Evolutionary conservation across 331 rosid genomes (phyloP).

Genomic region (Rosa hybrid): DNA sequence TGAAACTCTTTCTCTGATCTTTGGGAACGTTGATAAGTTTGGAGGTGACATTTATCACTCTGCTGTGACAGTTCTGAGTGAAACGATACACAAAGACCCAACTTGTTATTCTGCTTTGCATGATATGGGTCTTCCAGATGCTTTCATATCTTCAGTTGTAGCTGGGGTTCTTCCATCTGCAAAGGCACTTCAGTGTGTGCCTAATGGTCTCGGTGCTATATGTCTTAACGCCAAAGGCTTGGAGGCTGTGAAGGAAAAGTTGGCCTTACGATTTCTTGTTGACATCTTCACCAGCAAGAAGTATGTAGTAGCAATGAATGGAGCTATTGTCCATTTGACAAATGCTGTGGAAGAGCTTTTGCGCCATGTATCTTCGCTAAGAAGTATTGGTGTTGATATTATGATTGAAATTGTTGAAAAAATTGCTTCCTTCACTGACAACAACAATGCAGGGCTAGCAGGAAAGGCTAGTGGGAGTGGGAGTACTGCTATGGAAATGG

Average conservation of each 20-base stretch:
- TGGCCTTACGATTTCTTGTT: constrained; percentile 74
- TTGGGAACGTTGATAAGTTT: constrained; percentile 72
- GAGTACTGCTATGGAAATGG: constrained; percentile 80
- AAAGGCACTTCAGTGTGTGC: constrained; percentile 89
- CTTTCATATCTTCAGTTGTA: constrained; percentile 78
- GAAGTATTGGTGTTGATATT: constrained; percentile 90
- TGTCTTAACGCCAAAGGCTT: constrained; percentile 94
- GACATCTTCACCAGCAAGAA: constrained; percentile 86
- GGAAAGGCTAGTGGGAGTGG: constrained; percentile 62
- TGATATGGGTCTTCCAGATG: constrained; percentile 97
- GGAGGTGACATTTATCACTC: constrained; percentile 98
- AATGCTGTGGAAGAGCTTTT: constrained; percentile 98
- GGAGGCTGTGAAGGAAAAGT: constrained; percentile 78
- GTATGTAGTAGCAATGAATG: constrained; percentile 82
- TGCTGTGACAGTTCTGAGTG: constrained; percentile 98
- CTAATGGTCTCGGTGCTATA: constrained; percentile 97
- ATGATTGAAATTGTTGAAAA: constrained; percentile 78
- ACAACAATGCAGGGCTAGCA: constrained; percentile 40
- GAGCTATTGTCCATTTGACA: constrained; percentile 92
- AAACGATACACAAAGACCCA: constrained; percentile 97
- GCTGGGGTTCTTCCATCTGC: constrained; percentile 92
- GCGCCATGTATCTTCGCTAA: constrained; percentile 87
- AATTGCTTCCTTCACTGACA: constrained; percentile 67
- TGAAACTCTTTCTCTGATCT: constrained; percentile 66
- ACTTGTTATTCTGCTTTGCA: constrained; percentile 80